These are phyloP conservation scores for Nicotiana tomentosiformis DNA, from an alignment of 257 asterid genomes.

Conservation along the genomic window DNA sequence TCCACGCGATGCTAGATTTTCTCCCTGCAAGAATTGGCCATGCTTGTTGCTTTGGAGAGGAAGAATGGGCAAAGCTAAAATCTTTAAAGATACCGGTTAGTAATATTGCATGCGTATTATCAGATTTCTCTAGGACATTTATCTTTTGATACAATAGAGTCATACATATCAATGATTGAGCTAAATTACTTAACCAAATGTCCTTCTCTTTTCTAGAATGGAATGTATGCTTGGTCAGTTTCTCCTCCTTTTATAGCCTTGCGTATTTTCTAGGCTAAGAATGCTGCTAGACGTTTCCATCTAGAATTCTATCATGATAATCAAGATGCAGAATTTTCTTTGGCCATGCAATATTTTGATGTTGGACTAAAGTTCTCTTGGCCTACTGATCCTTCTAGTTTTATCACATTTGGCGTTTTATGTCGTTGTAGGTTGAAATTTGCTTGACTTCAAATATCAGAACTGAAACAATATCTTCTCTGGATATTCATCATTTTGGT, in stretches of 20 bases:
- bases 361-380: not conserved
- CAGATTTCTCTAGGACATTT: slow-evolving; percentile 7
- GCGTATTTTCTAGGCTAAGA: not conserved
- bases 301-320: not conserved
- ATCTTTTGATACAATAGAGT: not conserved
- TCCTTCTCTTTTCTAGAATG: not conserved
- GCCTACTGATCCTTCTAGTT: not conserved
- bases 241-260: not conserved
- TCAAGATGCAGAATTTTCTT: not conserved
- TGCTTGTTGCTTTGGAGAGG: slow-evolving; percentile 85
- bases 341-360: not conserved
- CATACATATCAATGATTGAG: not conserved
- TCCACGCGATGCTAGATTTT: slow-evolving; percentile 77
- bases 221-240: not conserved
- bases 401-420: not conserved
- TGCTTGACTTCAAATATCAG: slow-evolving; percentile 90
- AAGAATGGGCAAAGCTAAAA: slow-evolving; percentile 57
- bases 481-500: slow-evolving; percentile 96
- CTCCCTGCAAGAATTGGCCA: slow-evolving; percentile 85
- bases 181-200: not conserved
- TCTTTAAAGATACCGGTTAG: slow-evolving; percentile 64
- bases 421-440: slow-evolving; percentile 73
- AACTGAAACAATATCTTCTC: slow-evolving; percentile 74
- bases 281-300: not conserved
- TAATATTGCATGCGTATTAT: slow-evolving; percentile 10